Base-by-base conservation (phyloP, 2,329 filamentous ascomycete species). In the Helotiales sp. region DNA sequence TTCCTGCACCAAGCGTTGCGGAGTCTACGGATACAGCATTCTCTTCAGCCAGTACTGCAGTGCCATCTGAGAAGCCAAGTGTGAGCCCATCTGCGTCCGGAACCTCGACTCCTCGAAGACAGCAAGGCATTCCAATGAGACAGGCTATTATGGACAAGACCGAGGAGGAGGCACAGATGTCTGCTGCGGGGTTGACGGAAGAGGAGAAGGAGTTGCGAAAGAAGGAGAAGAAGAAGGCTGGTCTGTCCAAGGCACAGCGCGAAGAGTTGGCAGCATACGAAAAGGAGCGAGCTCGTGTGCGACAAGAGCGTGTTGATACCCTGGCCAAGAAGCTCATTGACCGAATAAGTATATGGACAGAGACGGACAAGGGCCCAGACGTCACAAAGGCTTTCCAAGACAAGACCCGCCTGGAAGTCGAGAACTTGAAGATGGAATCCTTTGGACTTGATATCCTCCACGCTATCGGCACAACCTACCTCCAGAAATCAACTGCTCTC, bases 341-440 rank as follows among this genome's bases (percentile, higher is more conserved):
- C 79, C 91, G 94, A 66, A 88, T 98, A 76, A 94, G 91, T 71
- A 89, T 98, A 49, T 98, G 94, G 95, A 97, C 96, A 6, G 96
- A 99, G 83, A 97, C 95, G 3, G 96, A 98, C 81, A 97, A 96
- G 82, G 88, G 91, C 54, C 69, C 81, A 15, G 93, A 97, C 74
- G 93, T 97, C 67, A 98, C 95, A 37, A 83, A 82, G 66, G 92
- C 96, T 0, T 99, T 98, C 83, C 90, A 94, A 78, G 93, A 95
- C 78, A 97, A 99, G 87, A 97, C 92, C 73, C 88, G 90, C 47
- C 88, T 98, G 47, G 96, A 99, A 81, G 93, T 97, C 28, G 96
- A 99, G 83, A 97, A 98, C 77, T 84, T 99, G 74, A 99, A 98
- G 85, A 99, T 99, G 93, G 96, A 99, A 82, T 96, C 92, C 0